Evolutionary conservation across 805 yeast species (phyloP).

Genomic region (Metschnikowia matae): DNA sequence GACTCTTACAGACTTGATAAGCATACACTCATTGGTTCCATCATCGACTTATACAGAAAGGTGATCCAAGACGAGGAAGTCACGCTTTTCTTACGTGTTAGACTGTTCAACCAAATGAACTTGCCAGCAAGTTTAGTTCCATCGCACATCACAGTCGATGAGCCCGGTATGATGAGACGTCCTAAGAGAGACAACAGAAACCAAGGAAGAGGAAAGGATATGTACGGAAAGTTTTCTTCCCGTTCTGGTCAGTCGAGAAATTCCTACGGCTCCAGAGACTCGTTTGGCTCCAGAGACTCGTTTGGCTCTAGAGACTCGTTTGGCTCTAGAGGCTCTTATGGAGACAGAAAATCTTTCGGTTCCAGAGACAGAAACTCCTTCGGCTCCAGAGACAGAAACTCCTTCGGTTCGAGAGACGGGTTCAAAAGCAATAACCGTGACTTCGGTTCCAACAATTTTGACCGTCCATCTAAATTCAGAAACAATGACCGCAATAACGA

Average conservation of each 20-base stretch:
- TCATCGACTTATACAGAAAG: conserved; percentile 10
- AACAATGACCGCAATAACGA: neutral
- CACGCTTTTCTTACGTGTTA: conserved; percentile 7
- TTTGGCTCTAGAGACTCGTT: neutral
- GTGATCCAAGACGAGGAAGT: conserved; percentile 9
- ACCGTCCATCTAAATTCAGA: neutral
- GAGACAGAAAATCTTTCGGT: neutral
- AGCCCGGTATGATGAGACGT: conserved; percentile 9
- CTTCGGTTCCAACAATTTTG: neutral
- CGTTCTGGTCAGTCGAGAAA: neutral
- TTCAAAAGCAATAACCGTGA: neutral
- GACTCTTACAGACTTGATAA: conserved; percentile 13
- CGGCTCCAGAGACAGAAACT: neutral
- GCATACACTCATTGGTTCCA: conserved; percentile 9
- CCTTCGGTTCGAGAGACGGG: neutral
- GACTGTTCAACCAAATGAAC: conserved; percentile 13
- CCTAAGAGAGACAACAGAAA: neutral
- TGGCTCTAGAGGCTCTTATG: neutral
- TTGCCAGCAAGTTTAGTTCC: conserved; percentile 17
- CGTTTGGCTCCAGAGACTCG: neutral
- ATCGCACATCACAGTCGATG: conserved; percentile 14
- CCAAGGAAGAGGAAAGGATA: neutral
- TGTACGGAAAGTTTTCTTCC: neutral
- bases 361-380: neutral
- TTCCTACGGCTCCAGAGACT: neutral